A percentile compares a stretch with the other conserved stretches of the same genome.
Evolutionary conservation across 1,139 yeast genomes (phyloP).

Genomic region (Petasospora rhodanensis): DNA sequence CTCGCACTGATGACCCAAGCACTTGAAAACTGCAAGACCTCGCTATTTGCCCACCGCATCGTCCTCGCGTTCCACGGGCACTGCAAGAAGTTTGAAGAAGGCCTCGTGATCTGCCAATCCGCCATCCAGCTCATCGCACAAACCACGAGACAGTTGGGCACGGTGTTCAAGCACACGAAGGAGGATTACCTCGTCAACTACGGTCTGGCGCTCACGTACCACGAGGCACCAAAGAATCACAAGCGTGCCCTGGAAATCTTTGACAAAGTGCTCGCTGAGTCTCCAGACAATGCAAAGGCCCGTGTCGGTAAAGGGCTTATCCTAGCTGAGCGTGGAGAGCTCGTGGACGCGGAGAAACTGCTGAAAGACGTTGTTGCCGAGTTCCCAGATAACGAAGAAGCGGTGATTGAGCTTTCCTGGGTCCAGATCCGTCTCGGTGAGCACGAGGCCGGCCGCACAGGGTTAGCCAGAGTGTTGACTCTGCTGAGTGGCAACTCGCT

Average conservation of each 20-base stretch:
- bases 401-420: conserved; percentile 75
- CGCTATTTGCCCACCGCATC: conserved; percentile 62
- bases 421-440: conserved; percentile 57
- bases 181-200: conserved; percentile 59
- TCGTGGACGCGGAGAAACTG: conserved; percentile 47
- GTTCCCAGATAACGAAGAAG: conserved; percentile 54
- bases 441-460: conserved; percentile 49
- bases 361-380: conserved; percentile 47
- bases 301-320: conserved; percentile 80
- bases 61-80: conserved; percentile 57
- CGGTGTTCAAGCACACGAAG: conserved; percentile 46
- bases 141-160: conserved; percentile 42
- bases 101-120: conserved; percentile 54
- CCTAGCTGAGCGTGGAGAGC: conserved; percentile 58
- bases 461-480: conserved; percentile 41
- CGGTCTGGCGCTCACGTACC: conserved; percentile 75
- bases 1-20: conserved; percentile 26
- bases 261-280: conserved; percentile 50
- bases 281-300: conserved; percentile 55
- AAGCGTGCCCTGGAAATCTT: conserved; percentile 69
- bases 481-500: conserved; percentile 46
- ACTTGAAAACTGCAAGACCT: conserved; percentile 32
- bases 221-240: conserved; percentile 88
- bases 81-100: conserved; percentile 59
- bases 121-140: conserved; percentile 57